These are phyloP conservation scores for Kalmusia sp. DNA, from an alignment of 2,329 filamentous ascomycete species.

Conservation along the genomic window DNA sequence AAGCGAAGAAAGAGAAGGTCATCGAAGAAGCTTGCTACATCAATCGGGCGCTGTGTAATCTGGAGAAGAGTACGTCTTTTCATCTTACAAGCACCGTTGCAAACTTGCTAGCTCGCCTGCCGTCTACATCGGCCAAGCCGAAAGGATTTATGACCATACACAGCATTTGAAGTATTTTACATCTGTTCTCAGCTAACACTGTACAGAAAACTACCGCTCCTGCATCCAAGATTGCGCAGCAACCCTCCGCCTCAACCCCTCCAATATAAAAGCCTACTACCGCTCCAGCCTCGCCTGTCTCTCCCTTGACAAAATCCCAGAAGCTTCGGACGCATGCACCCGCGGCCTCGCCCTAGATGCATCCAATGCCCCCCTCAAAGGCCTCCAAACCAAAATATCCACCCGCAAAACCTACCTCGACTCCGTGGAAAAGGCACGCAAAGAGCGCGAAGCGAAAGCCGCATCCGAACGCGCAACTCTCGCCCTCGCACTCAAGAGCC, in stretches of 20 bases:
- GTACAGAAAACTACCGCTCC: slow-evolving; percentile 79
- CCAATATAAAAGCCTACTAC: slow-evolving; percentile 90
- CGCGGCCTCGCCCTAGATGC: slow-evolving; percentile 77
- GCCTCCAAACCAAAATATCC: slow-evolving; percentile 68
- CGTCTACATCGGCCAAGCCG: no score
- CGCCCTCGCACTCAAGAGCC: slow-evolving; percentile 63
- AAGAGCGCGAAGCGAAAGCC: slow-evolving; percentile 61
- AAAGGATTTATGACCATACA: no score
- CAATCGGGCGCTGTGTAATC: slow-evolving; percentile 89
- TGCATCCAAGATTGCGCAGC: slow-evolving; percentile 85
- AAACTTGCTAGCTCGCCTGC: no score
- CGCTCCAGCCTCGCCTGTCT: slow-evolving; percentile 81
- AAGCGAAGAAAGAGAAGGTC: slow-evolving; percentile 65
- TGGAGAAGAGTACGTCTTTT: slow-evolving; percentile 71
- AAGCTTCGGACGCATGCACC: slow-evolving; percentile 81
- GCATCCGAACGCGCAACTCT: slow-evolving; percentile 65
- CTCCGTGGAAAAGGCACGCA: slow-evolving; percentile 63
- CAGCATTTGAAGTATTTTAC: no score
- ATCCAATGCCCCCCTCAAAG: slow-evolving; percentile 70
- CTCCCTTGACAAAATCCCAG: slow-evolving; percentile 76
- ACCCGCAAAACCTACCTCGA: slow-evolving; percentile 64
- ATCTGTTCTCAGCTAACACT: background rate
- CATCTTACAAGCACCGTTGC: no score
- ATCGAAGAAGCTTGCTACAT: slow-evolving; percentile 79
- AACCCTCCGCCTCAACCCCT: slow-evolving; percentile 78